Base-by-base conservation (phyloP, 352 stramenopile genomes). In the Phytophthora brassicae region DNA sequence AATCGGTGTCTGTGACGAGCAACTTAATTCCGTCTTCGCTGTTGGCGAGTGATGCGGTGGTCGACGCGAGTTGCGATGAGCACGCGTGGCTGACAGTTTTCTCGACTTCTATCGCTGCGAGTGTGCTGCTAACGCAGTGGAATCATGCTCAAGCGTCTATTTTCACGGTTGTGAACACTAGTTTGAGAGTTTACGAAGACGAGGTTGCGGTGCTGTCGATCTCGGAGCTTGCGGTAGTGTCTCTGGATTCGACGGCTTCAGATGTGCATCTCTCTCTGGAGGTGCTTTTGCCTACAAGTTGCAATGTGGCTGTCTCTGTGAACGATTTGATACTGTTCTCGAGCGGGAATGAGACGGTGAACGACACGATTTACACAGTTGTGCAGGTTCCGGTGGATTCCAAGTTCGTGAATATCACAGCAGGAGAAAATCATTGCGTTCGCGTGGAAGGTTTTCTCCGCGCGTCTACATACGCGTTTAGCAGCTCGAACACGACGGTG, bases 391-490 rank as follows among this genome's bases (percentile, higher is more conserved):
- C 63, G 29, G 36, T 54, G 11, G 48, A 52, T 31, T 60, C 63
- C n/a, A 24, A 41, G 31, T 1, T 50, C 23, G 45, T 71, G 16
- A 55, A 47, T 23, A 33, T 71, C 20, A 26, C 31, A 13, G 63
- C 63, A 23, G 36, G 50, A 16, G 3, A 26, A 38, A 53, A 26
- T 0, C 56, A 62, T 33, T 63, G 16, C 19, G 35, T 11, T 6
- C n/a, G 14, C 2, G 47, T 47, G n/a, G 13, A 33, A 35, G 65
- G 41, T 7, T 38, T 66, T 1, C 41, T 73, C 19, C 65, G 65
- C 8, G 65, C 65, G 4, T 60, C 65, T 43, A 49, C 63, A 20
- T 59, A 55, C 39, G 59, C 65, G 16, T 73, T 73, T 33, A 73
- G 51, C 38, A 73, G 59, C 17, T 62, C 39, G 47, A 68, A 69